Conservation (phyloP, 257 asterid genomes). For the Nicotiana benthamiana region DNA sequence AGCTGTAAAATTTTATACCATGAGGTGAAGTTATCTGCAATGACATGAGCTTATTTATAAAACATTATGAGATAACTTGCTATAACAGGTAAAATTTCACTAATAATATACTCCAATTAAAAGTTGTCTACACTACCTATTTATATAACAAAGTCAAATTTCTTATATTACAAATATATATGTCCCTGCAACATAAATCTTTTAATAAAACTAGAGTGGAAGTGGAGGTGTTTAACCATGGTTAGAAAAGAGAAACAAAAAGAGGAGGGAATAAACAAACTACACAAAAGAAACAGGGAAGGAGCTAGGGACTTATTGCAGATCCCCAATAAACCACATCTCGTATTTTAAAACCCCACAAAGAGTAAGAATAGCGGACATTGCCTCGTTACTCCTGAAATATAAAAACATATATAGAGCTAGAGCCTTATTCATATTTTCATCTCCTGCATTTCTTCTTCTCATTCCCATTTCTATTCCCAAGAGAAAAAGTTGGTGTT, state of each 20-base stretch:
- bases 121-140: too few relatives aligned
- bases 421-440: slow-evolving; percentile 28
- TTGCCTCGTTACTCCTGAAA: slow-evolving; percentile 7
- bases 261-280: not conserved
- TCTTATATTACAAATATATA: too few relatives aligned
- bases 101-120: too few relatives aligned
- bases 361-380: not conserved
- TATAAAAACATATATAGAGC: slow-evolving; percentile 19
- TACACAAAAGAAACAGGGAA: slow-evolving; percentile 9
- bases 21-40: too few relatives aligned
- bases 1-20: too few relatives aligned
- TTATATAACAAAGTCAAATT: too few relatives aligned
- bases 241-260: slow-evolving; percentile 5
- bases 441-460: slow-evolving; percentile 21
- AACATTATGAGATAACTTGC: too few relatives aligned
- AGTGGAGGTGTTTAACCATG: not conserved
- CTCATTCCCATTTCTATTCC: slow-evolving; percentile 21
- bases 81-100: too few relatives aligned
- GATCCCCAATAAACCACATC: slow-evolving; percentile 44
- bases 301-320: slow-evolving; percentile 5
- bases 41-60: too few relatives aligned
- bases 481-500: slow-evolving; percentile 19
- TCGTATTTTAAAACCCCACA: slow-evolving; percentile 14
- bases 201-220: not conserved
- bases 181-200: too few relatives aligned